phyloP scores from a whole-genome alignment of 2,329 filamentous ascomycete species.

The Monosporascus sp. region DNA sequence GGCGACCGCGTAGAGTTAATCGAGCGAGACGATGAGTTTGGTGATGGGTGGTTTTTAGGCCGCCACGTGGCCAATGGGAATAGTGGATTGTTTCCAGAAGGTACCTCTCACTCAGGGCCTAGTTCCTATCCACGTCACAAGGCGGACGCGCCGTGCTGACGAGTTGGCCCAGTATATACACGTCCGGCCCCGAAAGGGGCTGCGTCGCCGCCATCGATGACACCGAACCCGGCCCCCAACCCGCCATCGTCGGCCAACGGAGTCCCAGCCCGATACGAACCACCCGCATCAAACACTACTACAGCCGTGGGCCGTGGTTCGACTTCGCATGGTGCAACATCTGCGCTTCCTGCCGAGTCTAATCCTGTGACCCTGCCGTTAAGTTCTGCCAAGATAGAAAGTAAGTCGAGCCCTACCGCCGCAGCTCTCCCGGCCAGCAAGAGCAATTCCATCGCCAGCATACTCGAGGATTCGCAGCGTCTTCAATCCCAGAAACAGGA shows the following conservation, averaged over 20 bases:
- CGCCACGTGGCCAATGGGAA: slow-evolving; percentile 68
- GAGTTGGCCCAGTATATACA: slow-evolving; percentile 50
- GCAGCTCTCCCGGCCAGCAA: slow-evolving; percentile 21
- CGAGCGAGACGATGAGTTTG: slow-evolving; percentile 83
- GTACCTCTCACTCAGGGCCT: slow-evolving; percentile 34
- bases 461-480: slow-evolving; percentile 34
- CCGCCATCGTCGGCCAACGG: slow-evolving; percentile 20
- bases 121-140: neutral
- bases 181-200: slow-evolving; percentile 47
- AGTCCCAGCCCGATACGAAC: slow-evolving; percentile 10
- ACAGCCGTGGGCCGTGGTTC: slow-evolving; percentile 22
- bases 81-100: slow-evolving; percentile 78
- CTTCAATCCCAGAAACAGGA: slow-evolving; percentile 45
- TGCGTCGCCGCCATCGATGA: slow-evolving; percentile 10
- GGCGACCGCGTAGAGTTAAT: slow-evolving; percentile 79
- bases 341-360: slow-evolving; percentile 20
- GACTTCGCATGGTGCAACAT: slow-evolving; percentile 12
- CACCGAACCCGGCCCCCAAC: slow-evolving; percentile 25
- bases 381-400: slow-evolving; percentile 34
- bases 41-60: slow-evolving; percentile 80
- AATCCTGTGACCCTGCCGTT: slow-evolving; percentile 35
- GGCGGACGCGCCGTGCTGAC: neutral
- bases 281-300: slow-evolving; percentile 19
- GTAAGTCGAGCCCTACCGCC: slow-evolving; percentile 23
- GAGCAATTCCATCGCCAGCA: slow-evolving; percentile 23